These are phyloP conservation scores for Rhizopus sp. DNA, from an alignment of 371 early-diverging fungal species.

Conservation along the genomic window DNA sequence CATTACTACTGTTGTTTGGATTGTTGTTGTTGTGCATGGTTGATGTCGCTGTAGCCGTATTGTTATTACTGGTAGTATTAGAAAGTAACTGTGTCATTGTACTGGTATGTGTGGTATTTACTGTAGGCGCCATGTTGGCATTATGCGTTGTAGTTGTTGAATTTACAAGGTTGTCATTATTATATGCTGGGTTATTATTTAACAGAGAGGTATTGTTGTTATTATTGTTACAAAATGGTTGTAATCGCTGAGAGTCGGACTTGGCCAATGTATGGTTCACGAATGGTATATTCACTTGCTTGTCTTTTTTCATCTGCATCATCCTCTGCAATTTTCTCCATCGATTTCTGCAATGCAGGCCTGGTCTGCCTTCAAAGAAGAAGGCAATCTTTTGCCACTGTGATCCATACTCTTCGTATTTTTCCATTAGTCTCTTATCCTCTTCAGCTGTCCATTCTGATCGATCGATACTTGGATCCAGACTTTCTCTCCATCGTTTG, in stretches of 20 bases:
- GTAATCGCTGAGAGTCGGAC: not conserved
- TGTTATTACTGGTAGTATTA: not conserved
- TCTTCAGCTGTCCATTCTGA: constrained; percentile 80
- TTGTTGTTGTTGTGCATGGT: not conserved
- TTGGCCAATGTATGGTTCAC: constrained; percentile 31
- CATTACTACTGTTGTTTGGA: constrained; percentile 1
- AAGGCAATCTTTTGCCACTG: constrained; percentile 84
- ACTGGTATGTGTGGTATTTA: not conserved
- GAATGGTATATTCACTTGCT: constrained; percentile 30
- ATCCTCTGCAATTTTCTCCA: constrained; percentile 79
- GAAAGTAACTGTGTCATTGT: not conserved
- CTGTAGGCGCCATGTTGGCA: not conserved
- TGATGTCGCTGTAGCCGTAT: not conserved
- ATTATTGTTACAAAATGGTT: not conserved
- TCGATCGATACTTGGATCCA: constrained; percentile 77
- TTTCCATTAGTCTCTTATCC: constrained; percentile 65
- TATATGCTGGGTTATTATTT: not conserved
- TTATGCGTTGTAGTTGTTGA: not conserved
- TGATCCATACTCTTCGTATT: constrained; percentile 71
- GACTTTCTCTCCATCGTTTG: constrained; percentile 80
- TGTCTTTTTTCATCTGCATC: constrained; percentile 55
- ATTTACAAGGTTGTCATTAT: not conserved
- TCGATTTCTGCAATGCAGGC: constrained; percentile 80
- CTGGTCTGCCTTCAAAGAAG: constrained; percentile 80
- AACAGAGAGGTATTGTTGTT: not conserved